Evolutionary conservation across 2,329 filamentous ascomycete species (phyloP).

Genomic region (Rhynchosporium graminicola): DNA sequence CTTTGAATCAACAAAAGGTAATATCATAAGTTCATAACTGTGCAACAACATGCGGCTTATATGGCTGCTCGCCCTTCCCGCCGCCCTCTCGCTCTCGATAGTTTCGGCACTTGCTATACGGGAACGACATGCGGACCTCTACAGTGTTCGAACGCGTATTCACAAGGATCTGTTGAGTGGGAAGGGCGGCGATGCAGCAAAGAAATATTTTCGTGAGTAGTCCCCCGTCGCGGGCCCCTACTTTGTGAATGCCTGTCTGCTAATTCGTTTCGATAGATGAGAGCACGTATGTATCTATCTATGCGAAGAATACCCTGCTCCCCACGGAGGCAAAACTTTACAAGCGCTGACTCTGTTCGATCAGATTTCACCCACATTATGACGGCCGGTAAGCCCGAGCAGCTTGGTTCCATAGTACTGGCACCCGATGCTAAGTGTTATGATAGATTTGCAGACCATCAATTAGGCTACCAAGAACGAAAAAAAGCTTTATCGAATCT

Average conservation of each 20-base stretch:
- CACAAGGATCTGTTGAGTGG: conserved; percentile 39
- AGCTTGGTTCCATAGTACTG: not conserved
- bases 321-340: not conserved
- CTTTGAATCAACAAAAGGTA: not conserved
- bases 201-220: conserved; percentile 45
- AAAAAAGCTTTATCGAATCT: conserved; percentile 64
- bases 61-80: conserved; percentile 34
- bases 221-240: conserved; percentile 21
- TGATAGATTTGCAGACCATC: conserved; percentile 42
- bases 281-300: conserved; percentile 35
- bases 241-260: conserved; percentile 15
- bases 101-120: conserved; percentile 35
- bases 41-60: conserved; percentile 35
- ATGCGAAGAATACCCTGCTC: not conserved
- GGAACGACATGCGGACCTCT: conserved; percentile 39
- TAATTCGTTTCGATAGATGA: conserved; percentile 34
- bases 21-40: too few species aligned
- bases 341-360: conserved; percentile 14
- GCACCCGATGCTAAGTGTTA: conserved; percentile 12
- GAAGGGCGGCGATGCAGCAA: conserved; percentile 35
- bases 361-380: conserved; percentile 44
- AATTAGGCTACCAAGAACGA: conserved; percentile 46
- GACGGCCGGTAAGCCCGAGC: conserved; percentile 40
- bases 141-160: conserved; percentile 35
- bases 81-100: conserved; percentile 27